Evolutionary conservation across 2,329 filamentous ascomycete genomes (phyloP), one percentile per base, ranked within the genome.

Genomic region (Epichloe baconii): DNA sequence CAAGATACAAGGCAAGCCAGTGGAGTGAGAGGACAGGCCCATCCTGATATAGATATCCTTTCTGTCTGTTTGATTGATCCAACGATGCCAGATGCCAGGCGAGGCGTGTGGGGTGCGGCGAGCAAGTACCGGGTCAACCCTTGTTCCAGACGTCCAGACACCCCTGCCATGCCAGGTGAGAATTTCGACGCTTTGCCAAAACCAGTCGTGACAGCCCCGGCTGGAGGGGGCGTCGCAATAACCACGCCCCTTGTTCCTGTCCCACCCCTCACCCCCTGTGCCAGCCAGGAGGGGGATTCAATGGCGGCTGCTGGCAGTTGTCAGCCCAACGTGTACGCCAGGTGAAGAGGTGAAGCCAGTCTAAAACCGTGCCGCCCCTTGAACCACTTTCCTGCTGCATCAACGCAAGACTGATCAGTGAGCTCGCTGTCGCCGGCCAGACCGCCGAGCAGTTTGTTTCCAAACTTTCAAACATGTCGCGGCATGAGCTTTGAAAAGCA

Each of bases 11-110:
- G n/a, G 3, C 23, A 10, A 10, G n/a, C 21, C 11, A 35, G 44
- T 43, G 44, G 38, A 47, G 49, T 47, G 48, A 42, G 48, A 42
- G 43, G 48, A 51, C 49, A 47, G 49, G 49, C 36, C 49, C 49
- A 51, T 47, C 44, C 44, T 51, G 49, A 51, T 51, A 51, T 51
- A 51, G 37, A 51, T 15, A 17, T 38, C 19, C 26, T 35, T n/a
- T n/a, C 17, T 38, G 26, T 47, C 48, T n/a, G 41, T 31, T 44
- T 44, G 44, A 47, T 50, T 43, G 26, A 31, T n/a, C 37, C 10
- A 36, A 51, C 48, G 48, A 51, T 37, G 47, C 35, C n/a, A 19
- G 19, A 19, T 10, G 38, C 42, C 15, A 44, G 42, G 42, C 42
- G 42, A 44, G 41, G 37, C 41, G 14, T n/a, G 48, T 31, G 48